phyloP scores from a whole-genome alignment of 306 rosid genomes.

The Acacia crassicarpa region DNA sequence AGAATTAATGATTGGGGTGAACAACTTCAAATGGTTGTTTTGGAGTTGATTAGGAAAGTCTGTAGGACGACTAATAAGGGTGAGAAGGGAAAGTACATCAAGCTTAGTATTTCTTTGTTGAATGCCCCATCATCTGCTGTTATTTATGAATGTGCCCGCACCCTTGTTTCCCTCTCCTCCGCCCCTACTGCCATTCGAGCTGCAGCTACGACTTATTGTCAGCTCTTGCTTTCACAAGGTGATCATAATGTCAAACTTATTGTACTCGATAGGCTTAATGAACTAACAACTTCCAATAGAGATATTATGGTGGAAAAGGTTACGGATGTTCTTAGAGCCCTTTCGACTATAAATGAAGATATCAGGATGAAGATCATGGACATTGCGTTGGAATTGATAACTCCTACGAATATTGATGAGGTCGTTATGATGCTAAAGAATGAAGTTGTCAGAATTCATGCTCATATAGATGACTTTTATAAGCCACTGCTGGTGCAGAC shows the following conservation, averaged over 20 bases:
- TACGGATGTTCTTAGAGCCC: constrained; percentile 90
- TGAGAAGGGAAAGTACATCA: constrained; percentile 84
- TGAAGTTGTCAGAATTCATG: constrained; percentile 88
- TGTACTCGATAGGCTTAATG: constrained; percentile 80
- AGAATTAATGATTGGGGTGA: constrained; percentile 79
- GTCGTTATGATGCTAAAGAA: constrained; percentile 93
- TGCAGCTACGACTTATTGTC: constrained; percentile 78
- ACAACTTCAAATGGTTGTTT: constrained; percentile 84
- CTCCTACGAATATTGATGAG: constrained; percentile 80
- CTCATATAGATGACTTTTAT: constrained; percentile 89
- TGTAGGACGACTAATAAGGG: constrained; percentile 68
- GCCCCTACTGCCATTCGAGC: constrained; percentile 94
- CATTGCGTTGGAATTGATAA: constrained; percentile 79
- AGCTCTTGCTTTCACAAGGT: constrained; percentile 83
- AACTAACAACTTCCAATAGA: constrained; percentile 69
- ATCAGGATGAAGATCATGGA: constrained; percentile 89
- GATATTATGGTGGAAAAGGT: constrained; percentile 90
- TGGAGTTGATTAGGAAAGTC: constrained; percentile 86
- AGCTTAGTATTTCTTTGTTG: constrained; percentile 69
- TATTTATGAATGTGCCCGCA: constrained; percentile 82
- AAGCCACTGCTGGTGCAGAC: constrained; percentile 96
- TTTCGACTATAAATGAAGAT: constrained; percentile 76
- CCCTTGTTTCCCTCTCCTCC: constrained; percentile 81
- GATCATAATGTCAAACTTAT: constrained; percentile 92
- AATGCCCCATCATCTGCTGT: constrained; percentile 79